A percentile compares a stretch with the other conserved stretches of the same genome.
phyloP scores from a whole-genome alignment of 1,284 basidiomycete species.

The Rhodotorula sp. region DNA sequence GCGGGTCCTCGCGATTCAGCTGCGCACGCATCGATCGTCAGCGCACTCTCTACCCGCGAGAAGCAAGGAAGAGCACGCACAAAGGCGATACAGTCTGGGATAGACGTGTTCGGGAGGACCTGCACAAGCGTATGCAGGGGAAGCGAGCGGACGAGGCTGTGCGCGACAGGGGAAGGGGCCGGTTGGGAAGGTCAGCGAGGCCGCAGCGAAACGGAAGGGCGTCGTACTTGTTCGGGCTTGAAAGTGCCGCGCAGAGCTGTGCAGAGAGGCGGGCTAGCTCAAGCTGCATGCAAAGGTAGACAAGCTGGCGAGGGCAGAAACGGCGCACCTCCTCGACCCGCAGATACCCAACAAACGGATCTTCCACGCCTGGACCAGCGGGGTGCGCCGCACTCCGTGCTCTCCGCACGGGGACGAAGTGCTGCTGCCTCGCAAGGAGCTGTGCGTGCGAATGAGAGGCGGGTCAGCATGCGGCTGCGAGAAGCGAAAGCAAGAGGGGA shows the following conservation, averaged over 20 bases:
- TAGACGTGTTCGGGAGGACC: not conserved
- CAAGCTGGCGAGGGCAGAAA: too few relatives aligned
- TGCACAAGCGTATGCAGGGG: conserved; percentile 4
- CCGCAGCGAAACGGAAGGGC: too few relatives aligned
- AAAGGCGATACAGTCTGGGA: conserved; percentile 18
- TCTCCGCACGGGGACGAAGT: conserved; percentile 5
- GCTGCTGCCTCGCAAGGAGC: not conserved
- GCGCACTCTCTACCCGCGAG: not conserved
- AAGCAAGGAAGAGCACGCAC: not conserved
- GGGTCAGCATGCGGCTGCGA: not conserved
- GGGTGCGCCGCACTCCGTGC: not conserved
- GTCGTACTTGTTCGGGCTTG: conserved; percentile 15
- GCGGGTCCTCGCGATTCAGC: conserved; percentile 77
- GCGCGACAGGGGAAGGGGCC: not conserved
- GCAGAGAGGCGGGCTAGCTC: not conserved
- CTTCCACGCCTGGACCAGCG: not conserved
- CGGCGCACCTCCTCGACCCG: conserved; percentile 15
- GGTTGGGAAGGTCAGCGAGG: too few relatives aligned
- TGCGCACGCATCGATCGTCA: not conserved
- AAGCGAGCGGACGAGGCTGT: conserved; percentile 19
- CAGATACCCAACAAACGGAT: conserved; percentile 7
- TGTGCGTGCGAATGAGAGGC: not conserved
- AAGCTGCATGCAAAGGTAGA: not conserved
- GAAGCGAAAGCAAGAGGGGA: not conserved
- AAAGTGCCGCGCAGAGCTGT: conserved; percentile 4